phyloP scores from a whole-genome alignment of 1,284 basidiomycete species.

The Mixia osmundae region DNA sequence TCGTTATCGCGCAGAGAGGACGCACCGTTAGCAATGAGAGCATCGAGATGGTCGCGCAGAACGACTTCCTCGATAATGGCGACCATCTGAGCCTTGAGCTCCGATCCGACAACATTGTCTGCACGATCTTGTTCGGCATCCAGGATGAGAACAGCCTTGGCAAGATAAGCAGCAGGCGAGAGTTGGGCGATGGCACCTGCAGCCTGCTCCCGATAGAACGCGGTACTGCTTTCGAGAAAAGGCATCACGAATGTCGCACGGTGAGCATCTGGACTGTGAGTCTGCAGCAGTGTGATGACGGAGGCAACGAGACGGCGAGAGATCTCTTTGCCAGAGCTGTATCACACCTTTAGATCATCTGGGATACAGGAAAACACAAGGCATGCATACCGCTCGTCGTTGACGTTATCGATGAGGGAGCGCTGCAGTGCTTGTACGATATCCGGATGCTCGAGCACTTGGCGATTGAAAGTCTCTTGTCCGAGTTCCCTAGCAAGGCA shows the following conservation, averaged over 20 bases:
- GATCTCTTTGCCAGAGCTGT: constrained; percentile 7
- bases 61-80: constrained; percentile 11
- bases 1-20: not conserved
- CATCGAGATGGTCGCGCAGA: constrained; percentile 26
- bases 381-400: constrained; percentile 12
- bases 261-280: constrained; percentile 10
- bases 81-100: constrained; percentile 8
- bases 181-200: not conserved
- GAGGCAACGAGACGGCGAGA: constrained; percentile 10
- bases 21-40: constrained; percentile 22
- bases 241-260: constrained; percentile 11
- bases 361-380: not conserved
- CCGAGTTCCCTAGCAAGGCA: constrained; percentile 15
- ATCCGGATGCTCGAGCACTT: constrained; percentile 9
- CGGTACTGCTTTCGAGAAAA: constrained; percentile 10
- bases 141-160: constrained; percentile 28
- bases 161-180: constrained; percentile 28
- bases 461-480: constrained; percentile 15
- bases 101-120: constrained; percentile 26
- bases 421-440: constrained; percentile 8
- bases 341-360: not conserved
- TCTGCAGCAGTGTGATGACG: constrained; percentile 11
- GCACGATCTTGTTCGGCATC: constrained; percentile 35
- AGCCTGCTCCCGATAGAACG: constrained; percentile 5
- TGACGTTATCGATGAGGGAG: constrained; percentile 7